Base-by-base conservation (phyloP, 805 yeast species). In the Sungouiella blattae region DNA sequence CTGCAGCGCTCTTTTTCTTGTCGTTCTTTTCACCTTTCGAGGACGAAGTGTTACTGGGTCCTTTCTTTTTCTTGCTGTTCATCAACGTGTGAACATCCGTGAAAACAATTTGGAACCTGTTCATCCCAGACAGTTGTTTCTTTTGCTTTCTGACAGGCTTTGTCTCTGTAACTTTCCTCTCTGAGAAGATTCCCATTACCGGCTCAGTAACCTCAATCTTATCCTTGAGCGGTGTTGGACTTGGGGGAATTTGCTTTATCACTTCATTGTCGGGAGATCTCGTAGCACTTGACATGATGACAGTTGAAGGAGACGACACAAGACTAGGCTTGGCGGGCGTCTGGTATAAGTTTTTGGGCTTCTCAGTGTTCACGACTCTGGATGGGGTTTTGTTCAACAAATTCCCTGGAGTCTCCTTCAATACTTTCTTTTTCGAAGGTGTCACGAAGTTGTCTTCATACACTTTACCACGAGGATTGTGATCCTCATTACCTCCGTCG, bases 301-400 rank as follows among this genome's bases (percentile, higher is more conserved):
- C 70, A 1, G 73, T 67, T 2, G 71, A 62, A 0, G 73, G 73
- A 3, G 71, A 65, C 2, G 70, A 63, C 5, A 44, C 47, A 6
- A 20, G 9, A 9, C 9, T 20, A 1, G 57, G 55, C 12, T 41
- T 48, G 8, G 60, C 58, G 2, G 72, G 71, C 1, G 70, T 65
- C 25, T 50, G 52, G 38, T 57, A 58, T 17, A 30, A 22, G 20
- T 32, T 33, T 25, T 46, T 29, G 6, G 32, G 36, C 17, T 42
- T 24, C 9, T 44, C 21, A n/a, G n/a, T n/a, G n/a, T n/a, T n/a
- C n/a, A n/a, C n/a, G n/a, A n/a, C n/a, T 12, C 41, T 36, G 33
- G 44, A 18, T 11, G 53, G 52, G 5, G 51, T 46, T 23, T 48
- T 45, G 32, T 38, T 43, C 23, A 37, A 18, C 2, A 28, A 18